Conservation (phyloP, 2,329 filamentous ascomycete genomes). For the Claviceps sorghi region DNA sequence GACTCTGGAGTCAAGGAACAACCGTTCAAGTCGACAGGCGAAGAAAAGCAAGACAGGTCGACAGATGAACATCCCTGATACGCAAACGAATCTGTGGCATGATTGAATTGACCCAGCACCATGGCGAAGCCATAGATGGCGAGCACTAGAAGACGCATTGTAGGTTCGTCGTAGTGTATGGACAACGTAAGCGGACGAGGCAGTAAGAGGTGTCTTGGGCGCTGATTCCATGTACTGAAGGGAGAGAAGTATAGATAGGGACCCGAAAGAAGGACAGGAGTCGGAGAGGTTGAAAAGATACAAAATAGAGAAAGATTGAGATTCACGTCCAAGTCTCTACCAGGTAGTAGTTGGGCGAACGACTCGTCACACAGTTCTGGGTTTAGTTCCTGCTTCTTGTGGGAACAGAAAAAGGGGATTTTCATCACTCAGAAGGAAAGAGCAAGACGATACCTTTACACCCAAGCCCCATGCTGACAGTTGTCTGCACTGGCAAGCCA, state of each 20-base stretch:
- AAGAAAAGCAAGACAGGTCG: conserved; percentile 13
- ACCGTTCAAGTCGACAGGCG: conserved; percentile 12
- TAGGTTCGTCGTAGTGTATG: conserved; percentile 4
- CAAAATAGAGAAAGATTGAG: background rate
- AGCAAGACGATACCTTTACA: background rate
- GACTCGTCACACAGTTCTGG: background rate
- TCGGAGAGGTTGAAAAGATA: conserved; percentile 5
- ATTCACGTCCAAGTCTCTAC: background rate
- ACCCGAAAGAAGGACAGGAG: conserved; percentile 5
- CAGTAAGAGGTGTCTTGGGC: background rate
- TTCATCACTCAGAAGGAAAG: background rate
- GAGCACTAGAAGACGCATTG: conserved; percentile 13
- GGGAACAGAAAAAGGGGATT: background rate
- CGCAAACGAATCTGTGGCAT: conserved; percentile 11
- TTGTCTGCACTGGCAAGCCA: background rate
- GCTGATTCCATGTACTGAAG: conserved; percentile 3
- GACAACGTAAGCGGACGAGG: background rate
- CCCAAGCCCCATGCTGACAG: background rate
- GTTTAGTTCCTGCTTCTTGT: background rate
- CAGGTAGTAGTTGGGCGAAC: background rate
- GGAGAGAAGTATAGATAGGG: conserved; percentile 3
- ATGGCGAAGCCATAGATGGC: conserved; percentile 11
- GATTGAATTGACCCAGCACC: conserved; percentile 9
- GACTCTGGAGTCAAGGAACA: conserved; percentile 12
- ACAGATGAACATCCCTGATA: conserved; percentile 16